Conservation (phyloP, 2,329 filamentous ascomycete species). For the Pestalotiopsis fici region DNA sequence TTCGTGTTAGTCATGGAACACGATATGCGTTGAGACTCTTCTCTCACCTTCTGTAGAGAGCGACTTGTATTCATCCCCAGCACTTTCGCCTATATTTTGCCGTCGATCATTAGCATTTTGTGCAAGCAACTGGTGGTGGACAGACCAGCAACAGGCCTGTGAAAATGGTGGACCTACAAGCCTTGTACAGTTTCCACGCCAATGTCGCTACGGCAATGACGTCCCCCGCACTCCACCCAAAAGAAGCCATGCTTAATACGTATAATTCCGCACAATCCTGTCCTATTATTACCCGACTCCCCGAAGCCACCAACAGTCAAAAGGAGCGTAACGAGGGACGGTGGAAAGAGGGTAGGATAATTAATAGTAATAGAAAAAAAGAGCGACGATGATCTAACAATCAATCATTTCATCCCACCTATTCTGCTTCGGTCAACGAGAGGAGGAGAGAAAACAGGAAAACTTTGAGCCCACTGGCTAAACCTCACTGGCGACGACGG, state of each 20-base stretch:
- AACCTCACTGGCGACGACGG: background rate
- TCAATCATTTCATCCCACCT: background rate
- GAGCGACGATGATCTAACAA: background rate
- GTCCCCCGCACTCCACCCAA: conserved; percentile 5
- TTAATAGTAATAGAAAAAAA: background rate
- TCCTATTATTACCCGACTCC: background rate
- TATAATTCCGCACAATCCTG: background rate
- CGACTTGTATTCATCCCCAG: background rate
- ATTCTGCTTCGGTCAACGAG: background rate
- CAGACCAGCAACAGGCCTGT: no score
- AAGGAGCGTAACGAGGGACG: background rate
- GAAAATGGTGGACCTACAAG: background rate
- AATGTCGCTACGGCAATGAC: background rate
- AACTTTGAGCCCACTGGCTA: background rate
- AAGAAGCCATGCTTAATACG: background rate
- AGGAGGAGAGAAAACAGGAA: background rate
- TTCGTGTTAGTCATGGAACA: background rate
- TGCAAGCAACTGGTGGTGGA: background rate
- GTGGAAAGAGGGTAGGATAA: background rate
- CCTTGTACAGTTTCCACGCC: conserved; percentile 7
- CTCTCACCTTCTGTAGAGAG: background rate
- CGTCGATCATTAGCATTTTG: background rate
- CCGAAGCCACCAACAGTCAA: background rate
- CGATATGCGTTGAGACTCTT: background rate
- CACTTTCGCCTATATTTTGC: background rate